phyloP scores from a whole-genome alignment of 1,139 yeast genomes.

The Geotrichum klebahnii region DNA sequence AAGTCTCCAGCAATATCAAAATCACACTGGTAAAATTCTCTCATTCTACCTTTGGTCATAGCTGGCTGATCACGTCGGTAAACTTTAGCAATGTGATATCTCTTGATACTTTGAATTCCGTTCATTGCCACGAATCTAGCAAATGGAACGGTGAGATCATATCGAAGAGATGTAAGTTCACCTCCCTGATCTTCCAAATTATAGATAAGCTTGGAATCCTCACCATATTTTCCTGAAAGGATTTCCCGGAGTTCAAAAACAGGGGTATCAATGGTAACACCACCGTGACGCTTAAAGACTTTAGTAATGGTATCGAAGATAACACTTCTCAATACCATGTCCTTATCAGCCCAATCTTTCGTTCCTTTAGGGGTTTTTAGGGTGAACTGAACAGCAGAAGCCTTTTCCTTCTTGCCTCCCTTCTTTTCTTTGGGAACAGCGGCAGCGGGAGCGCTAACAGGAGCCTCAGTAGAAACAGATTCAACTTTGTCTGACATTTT shows the following conservation, averaged over 20 bases:
- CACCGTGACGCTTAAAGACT: slow-evolving; percentile 88
- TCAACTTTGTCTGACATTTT: slow-evolving; percentile 14
- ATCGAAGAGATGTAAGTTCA: slow-evolving; percentile 87
- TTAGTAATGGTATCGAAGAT: slow-evolving; percentile 67
- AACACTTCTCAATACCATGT: slow-evolving; percentile 90
- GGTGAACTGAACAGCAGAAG: slow-evolving; percentile 50
- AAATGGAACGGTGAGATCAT: slow-evolving; percentile 95
- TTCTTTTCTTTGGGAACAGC: slow-evolving; percentile 16
- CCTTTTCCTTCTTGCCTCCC: slow-evolving; percentile 24
- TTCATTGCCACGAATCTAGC: slow-evolving; percentile 96
- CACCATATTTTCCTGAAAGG: slow-evolving; percentile 94
- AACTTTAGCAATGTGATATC: slow-evolving; percentile 96
- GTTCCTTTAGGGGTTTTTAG: slow-evolving; percentile 96
- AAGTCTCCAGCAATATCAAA: slow-evolving; percentile 90
- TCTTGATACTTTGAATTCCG: slow-evolving; percentile 79
- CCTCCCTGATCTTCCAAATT: slow-evolving; percentile 98
- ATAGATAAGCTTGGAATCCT: slow-evolving; percentile 91
- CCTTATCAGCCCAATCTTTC: slow-evolving; percentile 93
- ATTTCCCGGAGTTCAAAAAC: slow-evolving; percentile 94
- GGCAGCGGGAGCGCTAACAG: slow-evolving; percentile 18
- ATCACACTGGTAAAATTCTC: slow-evolving; percentile 98
- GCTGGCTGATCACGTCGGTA: slow-evolving; percentile 99
- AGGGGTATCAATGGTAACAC: slow-evolving; percentile 95
- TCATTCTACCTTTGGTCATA: slow-evolving; percentile 98
- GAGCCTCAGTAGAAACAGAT: slow-evolving; percentile 18